phyloP scores from a whole-genome alignment of 2,329 filamentous ascomycete species.

The Fusarium devonianum region DNA sequence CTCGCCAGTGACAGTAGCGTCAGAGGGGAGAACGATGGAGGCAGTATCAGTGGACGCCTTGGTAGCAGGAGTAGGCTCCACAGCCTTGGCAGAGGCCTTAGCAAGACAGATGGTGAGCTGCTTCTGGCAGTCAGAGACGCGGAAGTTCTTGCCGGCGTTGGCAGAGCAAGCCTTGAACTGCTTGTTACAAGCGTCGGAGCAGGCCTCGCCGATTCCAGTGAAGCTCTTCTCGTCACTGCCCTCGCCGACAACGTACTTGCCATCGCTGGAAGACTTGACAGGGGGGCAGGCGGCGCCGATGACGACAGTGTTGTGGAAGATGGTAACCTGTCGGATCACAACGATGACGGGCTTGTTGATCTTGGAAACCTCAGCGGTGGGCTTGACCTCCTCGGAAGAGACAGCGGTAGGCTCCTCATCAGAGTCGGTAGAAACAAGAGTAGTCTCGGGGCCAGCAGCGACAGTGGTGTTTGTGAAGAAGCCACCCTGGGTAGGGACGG shows the following conservation, averaged over 20 bases:
- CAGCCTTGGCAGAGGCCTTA: slow-evolving; percentile 36
- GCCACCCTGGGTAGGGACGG: slow-evolving; percentile 20
- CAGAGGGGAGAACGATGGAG: slow-evolving; percentile 37
- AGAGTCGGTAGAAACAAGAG: not conserved
- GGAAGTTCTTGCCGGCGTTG: slow-evolving; percentile 38
- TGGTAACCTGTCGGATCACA: slow-evolving; percentile 34
- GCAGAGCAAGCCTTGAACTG: slow-evolving; percentile 37
- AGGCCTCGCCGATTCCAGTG: slow-evolving; percentile 34
- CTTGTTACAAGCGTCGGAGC: slow-evolving; percentile 36
- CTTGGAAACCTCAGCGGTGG: slow-evolving; percentile 27
- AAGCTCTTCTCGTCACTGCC: slow-evolving; percentile 30
- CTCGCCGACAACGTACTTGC: slow-evolving; percentile 35
- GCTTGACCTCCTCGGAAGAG: slow-evolving; percentile 2
- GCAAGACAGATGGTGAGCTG: slow-evolving; percentile 38
- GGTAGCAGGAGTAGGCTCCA: slow-evolving; percentile 21
- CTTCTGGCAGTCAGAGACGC: slow-evolving; percentile 35
- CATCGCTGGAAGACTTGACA: slow-evolving; percentile 30
- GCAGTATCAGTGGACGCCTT: slow-evolving; percentile 40
- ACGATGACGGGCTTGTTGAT: slow-evolving; percentile 31
- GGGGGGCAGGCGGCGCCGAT: slow-evolving; percentile 41
- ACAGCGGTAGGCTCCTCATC: slow-evolving; percentile 11
- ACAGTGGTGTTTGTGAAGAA: slow-evolving; percentile 32
- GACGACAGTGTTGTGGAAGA: slow-evolving; percentile 35
- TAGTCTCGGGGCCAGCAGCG: slow-evolving; percentile 13
- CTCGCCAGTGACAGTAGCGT: slow-evolving; percentile 27